Evolutionary conservation across 768 basidiomycete species (phyloP).

Genomic region (Dacryopinax primogenitus): DNA sequence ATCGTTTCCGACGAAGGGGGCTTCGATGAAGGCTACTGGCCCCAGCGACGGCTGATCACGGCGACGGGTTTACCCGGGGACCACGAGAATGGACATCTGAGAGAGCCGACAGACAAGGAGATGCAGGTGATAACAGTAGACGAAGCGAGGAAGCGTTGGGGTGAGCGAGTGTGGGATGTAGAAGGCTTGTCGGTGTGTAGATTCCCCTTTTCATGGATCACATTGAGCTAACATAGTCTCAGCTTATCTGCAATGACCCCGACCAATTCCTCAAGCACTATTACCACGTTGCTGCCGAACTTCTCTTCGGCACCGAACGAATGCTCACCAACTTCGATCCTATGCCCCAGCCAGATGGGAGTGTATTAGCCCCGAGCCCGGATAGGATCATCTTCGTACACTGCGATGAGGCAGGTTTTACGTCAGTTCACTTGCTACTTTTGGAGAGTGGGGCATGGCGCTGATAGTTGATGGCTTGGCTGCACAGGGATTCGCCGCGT

Average conservation of each 20-base stretch:
- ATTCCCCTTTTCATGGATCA: background rate
- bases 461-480: constrained; percentile 28
- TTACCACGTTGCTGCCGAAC: constrained; percentile 77
- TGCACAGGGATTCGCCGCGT: constrained; percentile 51
- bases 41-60: constrained; percentile 38
- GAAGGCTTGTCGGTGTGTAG: constrained; percentile 56
- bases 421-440: constrained; percentile 17
- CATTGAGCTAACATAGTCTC: background rate
- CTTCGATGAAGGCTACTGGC: constrained; percentile 7
- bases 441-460: background rate
- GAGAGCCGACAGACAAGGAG: constrained; percentile 52
- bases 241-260: constrained; percentile 48
- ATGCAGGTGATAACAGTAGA: constrained; percentile 49
- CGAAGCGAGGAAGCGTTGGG: constrained; percentile 54
- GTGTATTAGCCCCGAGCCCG: constrained; percentile 39
- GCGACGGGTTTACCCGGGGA: constrained; percentile 50
- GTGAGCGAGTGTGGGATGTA: constrained; percentile 48
- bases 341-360: constrained; percentile 22
- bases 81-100: constrained; percentile 49
- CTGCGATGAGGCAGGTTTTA: constrained; percentile 19
- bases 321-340: constrained; percentile 33
- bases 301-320: constrained; percentile 61
- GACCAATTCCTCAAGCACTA: constrained; percentile 70
- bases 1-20: constrained; percentile 40
- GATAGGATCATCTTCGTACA: constrained; percentile 59